Percentiles rank a stretch among this genome's conserved stretches.
These are phyloP conservation scores for Aspergillus bridgeri DNA, from an alignment of 495 filamentous ascomycete species.

Conservation along the genomic window DNA sequence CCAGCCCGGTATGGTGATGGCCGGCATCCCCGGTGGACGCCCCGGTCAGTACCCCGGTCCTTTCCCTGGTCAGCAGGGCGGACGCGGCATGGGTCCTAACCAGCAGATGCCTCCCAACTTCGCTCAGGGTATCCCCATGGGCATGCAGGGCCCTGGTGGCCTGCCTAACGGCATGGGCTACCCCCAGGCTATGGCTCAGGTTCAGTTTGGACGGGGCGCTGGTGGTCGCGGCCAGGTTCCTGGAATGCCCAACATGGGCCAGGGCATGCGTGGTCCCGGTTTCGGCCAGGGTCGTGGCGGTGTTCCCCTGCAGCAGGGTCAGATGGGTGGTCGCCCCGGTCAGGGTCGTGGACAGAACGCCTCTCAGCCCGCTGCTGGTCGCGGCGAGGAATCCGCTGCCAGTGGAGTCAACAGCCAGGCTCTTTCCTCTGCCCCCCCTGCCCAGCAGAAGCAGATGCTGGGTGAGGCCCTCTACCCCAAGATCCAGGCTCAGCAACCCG, in stretches of 20 bases:
- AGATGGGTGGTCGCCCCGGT: slow-evolving; percentile 49
- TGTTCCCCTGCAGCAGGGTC: slow-evolving; percentile 42
- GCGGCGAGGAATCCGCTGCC: slow-evolving; percentile 26
- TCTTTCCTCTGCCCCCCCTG: slow-evolving; percentile 53
- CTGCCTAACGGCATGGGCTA: slow-evolving; percentile 54
- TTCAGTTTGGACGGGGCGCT: slow-evolving; percentile 63
- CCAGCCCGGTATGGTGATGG: slow-evolving; percentile 76
- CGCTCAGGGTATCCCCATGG: slow-evolving; percentile 71
- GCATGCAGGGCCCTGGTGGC: slow-evolving; percentile 61
- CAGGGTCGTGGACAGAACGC: slow-evolving; percentile 36
- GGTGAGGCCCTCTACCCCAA: slow-evolving; percentile 97
- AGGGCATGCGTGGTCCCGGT: slow-evolving; percentile 66
- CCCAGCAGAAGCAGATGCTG: slow-evolving; percentile 95
- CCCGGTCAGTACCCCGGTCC: slow-evolving; percentile 77
- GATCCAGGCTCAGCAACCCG: slow-evolving; percentile 88
- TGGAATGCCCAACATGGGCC: slow-evolving; percentile 62
- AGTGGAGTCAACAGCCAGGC: slow-evolving; percentile 38
- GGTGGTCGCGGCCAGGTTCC: slow-evolving; percentile 74
- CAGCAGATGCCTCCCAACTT: slow-evolving; percentile 83
- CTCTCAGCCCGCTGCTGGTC: slow-evolving; percentile 36
- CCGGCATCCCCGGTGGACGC: slow-evolving; percentile 74
- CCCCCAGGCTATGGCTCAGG: slow-evolving; percentile 59
- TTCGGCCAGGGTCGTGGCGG: slow-evolving; percentile 49
- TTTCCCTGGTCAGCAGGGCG: slow-evolving; percentile 77
- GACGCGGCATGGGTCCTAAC: slow-evolving; percentile 70